Evolutionary conservation across 768 basidiomycete species (phyloP), one percentile per base, ranked within the genome.

Genomic region (Phaeotremella fagi): DNA sequence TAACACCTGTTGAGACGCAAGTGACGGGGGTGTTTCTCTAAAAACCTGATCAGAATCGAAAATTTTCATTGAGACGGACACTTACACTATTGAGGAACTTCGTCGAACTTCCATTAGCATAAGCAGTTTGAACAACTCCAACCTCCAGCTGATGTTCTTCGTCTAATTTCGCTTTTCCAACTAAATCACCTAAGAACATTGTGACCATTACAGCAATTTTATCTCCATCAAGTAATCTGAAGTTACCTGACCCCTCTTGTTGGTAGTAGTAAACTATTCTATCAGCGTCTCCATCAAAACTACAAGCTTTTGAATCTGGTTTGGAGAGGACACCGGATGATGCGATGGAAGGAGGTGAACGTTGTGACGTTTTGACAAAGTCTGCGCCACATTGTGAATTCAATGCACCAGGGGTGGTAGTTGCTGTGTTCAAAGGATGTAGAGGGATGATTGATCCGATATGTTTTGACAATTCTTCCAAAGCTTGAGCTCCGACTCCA

Each of bases 111-210:
- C 95, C 95, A 61, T 99, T 99, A 27, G 95, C 95, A 73, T 99
- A 99, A 2, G 95, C 95, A 0, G 95, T 99, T 74, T 99, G 95
- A 11, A 99, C 91, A 18, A 97, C 87, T 27, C 95, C 95, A 24
- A 97, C 87, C 71, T 86, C 83, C 59, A 97, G 76, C 44, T 82
- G 77, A 22, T 80, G 78, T 22, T 88, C 86, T 38, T 80, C 79
- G 25, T 87, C 85, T 36, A 98, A 77, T 18, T 89, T 90, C 16
- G 92, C 84, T 29, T 82, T 81, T 72, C 85, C 87, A 61, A 94
- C 87, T 14, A 94, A 81, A 52, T 90, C 90, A 29, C 88, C 84
- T 57, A 99, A 85, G 77, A 90, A 97, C 24, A 88, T 85, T 9
- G 95, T 90, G 22, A 90, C 90, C 29, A 99, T 80, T 0, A 87